phyloP scores from a whole-genome alignment of 164 flowering plant species.

The Nymphaea thermarum region DNA sequence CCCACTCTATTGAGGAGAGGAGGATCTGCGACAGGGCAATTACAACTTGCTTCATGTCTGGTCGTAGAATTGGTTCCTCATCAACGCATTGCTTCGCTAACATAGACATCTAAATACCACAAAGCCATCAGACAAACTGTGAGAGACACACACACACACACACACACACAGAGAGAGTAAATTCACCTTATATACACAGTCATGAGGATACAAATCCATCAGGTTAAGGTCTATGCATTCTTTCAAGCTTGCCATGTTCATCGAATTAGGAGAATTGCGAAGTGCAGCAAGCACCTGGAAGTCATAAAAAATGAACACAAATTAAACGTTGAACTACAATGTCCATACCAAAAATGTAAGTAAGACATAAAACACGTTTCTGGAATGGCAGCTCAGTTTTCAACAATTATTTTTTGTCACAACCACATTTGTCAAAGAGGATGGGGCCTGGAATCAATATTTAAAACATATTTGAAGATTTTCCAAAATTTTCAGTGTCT shows the following conservation, averaged over 20 bases:
- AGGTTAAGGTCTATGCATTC: conserved; percentile 75
- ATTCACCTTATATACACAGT: conserved; percentile 81
- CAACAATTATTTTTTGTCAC: no score
- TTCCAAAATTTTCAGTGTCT: no score
- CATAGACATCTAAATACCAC: conserved; percentile 50
- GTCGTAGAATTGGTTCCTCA: conserved; percentile 81
- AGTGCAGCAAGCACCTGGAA: conserved; percentile 85
- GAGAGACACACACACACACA: no score
- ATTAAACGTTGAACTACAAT: no score
- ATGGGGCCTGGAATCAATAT: no score
- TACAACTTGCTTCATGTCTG: conserved; percentile 95
- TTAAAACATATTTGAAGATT: no score
- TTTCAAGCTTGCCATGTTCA: conserved; percentile 66
- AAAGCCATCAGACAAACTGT: neutral
- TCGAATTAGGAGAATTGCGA: conserved; percentile 54
- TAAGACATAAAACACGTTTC: no score
- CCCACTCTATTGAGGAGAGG: conserved; percentile 92
- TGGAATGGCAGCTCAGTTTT: no score
- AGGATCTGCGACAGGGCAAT: conserved; percentile 83
- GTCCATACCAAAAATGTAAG: no score
- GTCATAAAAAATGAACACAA: neutral
- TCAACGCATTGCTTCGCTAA: conserved; percentile 92
- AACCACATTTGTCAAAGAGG: no score
- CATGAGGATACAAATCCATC: conserved; percentile 83
- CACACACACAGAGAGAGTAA: no score